Percentiles rank a stretch among this genome's conserved stretches.
These are phyloP conservation scores for Solanum tarapatanum DNA, from an alignment of 257 asterid genomes.

Conservation along the genomic window DNA sequence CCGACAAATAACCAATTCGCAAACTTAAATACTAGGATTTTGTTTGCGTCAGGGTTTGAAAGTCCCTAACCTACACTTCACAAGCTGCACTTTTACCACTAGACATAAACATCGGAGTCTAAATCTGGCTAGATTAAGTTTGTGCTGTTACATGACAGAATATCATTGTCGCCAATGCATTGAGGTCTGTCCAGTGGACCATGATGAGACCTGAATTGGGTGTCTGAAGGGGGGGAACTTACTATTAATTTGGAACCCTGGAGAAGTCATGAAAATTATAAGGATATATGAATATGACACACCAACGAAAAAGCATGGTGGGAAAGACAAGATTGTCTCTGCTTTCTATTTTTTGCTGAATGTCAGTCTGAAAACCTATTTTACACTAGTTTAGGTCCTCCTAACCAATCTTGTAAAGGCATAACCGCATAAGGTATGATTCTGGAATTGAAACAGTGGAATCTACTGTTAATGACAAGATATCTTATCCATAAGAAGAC, in stretches of 20 bases:
- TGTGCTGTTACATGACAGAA: not conserved
- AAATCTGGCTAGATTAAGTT: not conserved
- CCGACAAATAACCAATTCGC: not conserved
- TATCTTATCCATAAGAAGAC: not conserved
- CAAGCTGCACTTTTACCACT: not conserved
- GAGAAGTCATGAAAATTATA: not conserved
- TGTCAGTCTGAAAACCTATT: not conserved
- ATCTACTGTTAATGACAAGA: not conserved
- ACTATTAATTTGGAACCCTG: not conserved
- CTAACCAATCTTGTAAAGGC: not conserved
- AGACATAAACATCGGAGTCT: not conserved
- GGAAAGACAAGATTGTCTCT: not conserved
- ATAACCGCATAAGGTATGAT: not conserved
- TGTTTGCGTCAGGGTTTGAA: not conserved
- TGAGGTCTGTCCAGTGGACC: not conserved
- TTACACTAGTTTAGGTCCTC: not conserved
- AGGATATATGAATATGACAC: not conserved
- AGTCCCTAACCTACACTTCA: not conserved
- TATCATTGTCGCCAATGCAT: not conserved
- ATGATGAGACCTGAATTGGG: not conserved
- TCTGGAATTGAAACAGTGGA: not conserved
- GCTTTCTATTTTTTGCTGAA: not conserved
- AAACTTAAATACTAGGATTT: not conserved
- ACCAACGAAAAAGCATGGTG: not conserved
- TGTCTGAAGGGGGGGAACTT: not conserved